Percentiles rank a stretch among this genome's conserved stretches.
Evolutionary conservation across 345 rosid genomes (phyloP).

Genomic region (Syzygium aromaticum): DNA sequence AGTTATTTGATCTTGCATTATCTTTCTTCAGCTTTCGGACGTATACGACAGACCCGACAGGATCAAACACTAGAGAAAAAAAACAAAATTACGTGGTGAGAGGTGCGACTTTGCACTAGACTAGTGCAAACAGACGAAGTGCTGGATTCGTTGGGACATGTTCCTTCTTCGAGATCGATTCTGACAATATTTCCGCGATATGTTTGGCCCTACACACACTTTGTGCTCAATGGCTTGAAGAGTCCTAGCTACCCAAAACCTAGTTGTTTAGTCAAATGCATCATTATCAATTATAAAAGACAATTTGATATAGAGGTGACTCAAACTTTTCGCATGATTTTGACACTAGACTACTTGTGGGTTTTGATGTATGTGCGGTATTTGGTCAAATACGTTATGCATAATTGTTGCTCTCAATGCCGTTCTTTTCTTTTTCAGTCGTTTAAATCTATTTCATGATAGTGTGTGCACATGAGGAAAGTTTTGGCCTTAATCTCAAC

Average conservation of each 20-base stretch:
- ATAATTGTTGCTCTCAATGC: neutral
- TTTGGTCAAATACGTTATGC: neutral
- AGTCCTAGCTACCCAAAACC: neutral
- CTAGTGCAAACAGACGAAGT: neutral
- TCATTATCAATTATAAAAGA: neutral
- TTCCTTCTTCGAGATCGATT: neutral
- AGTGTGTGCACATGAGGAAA: neutral
- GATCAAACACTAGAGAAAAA: neutral
- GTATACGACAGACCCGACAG: neutral
- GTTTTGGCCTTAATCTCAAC: neutral
- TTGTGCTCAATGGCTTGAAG: neutral
- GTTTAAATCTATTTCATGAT: neutral
- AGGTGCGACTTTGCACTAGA: neutral
- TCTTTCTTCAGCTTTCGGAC: neutral
- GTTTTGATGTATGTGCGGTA: neutral
- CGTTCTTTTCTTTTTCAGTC: neutral
- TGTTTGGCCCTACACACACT: neutral
- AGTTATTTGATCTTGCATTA: neutral
- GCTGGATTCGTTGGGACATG: neutral
- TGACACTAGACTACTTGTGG: neutral
- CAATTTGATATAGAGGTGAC: neutral
- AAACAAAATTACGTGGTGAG: neutral
- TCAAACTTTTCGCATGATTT: neutral
- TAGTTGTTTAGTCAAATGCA: neutral
- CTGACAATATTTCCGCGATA: neutral